Base-by-base conservation (phyloP, 306 rosid genomes). In the Lathyrus oleraceus region DNA sequence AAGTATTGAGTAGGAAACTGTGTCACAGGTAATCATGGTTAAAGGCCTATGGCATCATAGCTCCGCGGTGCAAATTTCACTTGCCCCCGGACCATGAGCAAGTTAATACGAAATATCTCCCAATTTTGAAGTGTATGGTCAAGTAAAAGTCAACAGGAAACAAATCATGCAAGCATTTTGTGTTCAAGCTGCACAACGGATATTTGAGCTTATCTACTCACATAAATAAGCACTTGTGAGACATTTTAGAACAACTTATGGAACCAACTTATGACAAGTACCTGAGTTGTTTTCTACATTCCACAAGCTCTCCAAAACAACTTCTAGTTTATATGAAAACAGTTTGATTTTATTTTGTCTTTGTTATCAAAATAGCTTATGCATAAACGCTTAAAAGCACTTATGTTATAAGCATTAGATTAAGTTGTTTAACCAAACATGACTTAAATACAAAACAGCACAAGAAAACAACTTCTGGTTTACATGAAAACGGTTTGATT, bases 1-100 rank as follows among this genome's bases (percentile, higher is more conserved):
- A 64, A 66, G 48, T 12, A 74, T 36, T 2, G 4, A 52, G 76
- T 35, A 76, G 36, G 30, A 62, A 69, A 56, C 27, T 52, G 12
- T 8, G 7, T 21, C 6, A 48, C 43, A 53, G 21, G 40, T 13
- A 58, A 56, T 25, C 59, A 56, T 25, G 52, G 25, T 25, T 23
- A 42, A 20, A 43, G 54, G 35, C 53, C 7, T 17, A 43, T 64
- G 13, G 52, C 14, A 79, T 40, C 67, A n/a, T 49, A 17, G 40
- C 48, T 61, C 40, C 0, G 35, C 4, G 28, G 45, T 23, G 39
- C 30, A 19, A 79, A 38, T 35, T 61, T 32, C 61, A 51, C 36
- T 43, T 53, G 35, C 30, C 59, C 65, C 48, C 11, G 21, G 19
- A 27, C n/a, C 59, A 63, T 27, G 54, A 53, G 23, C 57, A 79